Evolutionary conservation across 768 basidiomycete genomes (phyloP).

Genomic region (Podaxis rugospora): DNA sequence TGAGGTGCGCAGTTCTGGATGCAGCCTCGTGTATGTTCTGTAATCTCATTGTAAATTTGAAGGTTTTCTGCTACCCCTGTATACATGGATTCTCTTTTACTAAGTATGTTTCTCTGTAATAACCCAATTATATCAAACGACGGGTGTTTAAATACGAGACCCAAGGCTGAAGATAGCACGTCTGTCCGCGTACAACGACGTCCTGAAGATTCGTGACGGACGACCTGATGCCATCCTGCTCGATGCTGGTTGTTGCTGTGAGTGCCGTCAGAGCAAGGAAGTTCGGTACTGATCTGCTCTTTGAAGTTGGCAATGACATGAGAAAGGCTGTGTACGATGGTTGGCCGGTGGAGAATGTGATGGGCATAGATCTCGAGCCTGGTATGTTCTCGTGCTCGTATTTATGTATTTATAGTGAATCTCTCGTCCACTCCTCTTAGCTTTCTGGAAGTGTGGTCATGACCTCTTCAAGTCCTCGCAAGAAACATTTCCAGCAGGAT

Average conservation of each 20-base stretch:
- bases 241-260: constrained; percentile 42
- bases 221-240: constrained; percentile 29
- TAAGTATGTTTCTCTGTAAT: constrained; percentile 17
- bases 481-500: constrained; percentile 46
- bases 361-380: constrained; percentile 33
- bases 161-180: constrained; percentile 28
- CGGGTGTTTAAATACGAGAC: background rate
- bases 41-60: background rate
- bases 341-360: constrained; percentile 29
- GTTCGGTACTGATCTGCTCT: background rate
- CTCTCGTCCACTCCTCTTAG: constrained; percentile 22
- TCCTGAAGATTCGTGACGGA: constrained; percentile 21
- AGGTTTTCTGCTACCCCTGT: constrained; percentile 26
- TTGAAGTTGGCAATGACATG: constrained; percentile 34
- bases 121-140: background rate
- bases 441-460: constrained; percentile 60
- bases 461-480: constrained; percentile 51
- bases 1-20: constrained; percentile 27
- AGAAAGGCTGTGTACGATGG: constrained; percentile 35
- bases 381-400: constrained; percentile 15
- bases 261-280: constrained; percentile 6
- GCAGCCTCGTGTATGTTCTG: constrained; percentile 19
- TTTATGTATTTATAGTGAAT: background rate
- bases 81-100: constrained; percentile 32
- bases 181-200: constrained; percentile 28